Conservation (phyloP, 352 stramenopile genomes). For the Phytophthora megakarya region DNA sequence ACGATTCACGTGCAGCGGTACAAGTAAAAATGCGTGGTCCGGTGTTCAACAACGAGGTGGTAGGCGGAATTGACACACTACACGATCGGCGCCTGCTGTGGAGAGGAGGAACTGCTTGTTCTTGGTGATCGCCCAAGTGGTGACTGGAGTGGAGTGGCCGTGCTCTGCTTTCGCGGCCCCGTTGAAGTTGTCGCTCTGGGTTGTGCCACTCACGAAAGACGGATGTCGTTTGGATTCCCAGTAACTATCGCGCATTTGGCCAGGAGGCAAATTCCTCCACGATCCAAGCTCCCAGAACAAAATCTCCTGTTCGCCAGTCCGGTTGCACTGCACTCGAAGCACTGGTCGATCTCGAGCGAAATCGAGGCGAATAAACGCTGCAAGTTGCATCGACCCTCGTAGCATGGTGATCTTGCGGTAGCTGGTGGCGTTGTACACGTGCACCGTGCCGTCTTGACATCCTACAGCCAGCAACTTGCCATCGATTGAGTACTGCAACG, state of each 20-base stretch:
- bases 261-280: conserved; percentile 6
- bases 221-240: conserved; percentile 29
- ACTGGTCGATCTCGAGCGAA: conserved; percentile 63
- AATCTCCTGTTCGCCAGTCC: conserved; percentile 9
- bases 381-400: conserved; percentile 36
- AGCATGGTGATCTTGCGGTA: conserved; percentile 66
- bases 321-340: conserved; percentile 39
- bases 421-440: conserved; percentile 70
- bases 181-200: conserved; percentile 23
- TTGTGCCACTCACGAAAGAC: conserved; percentile 20
- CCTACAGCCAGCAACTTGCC: conserved; percentile 59
- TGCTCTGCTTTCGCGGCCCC: conserved; percentile 30
- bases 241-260: conserved; percentile 20
- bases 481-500: conserved; percentile 60
- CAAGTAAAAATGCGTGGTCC: too few relatives aligned
- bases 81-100: conserved; percentile 73
- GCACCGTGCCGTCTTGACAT: conserved; percentile 62
- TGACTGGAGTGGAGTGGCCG: conserved; percentile 78
- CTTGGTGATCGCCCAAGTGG: conserved; percentile 64
- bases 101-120: conserved; percentile 75
- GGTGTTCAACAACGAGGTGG: too few relatives aligned
- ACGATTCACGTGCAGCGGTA: too few relatives aligned
- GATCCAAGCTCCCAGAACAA: conserved; percentile 23
- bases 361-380: conserved; percentile 63
- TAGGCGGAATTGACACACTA: conserved; percentile 79